Evolutionary conservation across 1,284 basidiomycete genomes (phyloP), one percentile per base, ranked within the genome.

Genomic region (Marasmius oreades): DNA sequence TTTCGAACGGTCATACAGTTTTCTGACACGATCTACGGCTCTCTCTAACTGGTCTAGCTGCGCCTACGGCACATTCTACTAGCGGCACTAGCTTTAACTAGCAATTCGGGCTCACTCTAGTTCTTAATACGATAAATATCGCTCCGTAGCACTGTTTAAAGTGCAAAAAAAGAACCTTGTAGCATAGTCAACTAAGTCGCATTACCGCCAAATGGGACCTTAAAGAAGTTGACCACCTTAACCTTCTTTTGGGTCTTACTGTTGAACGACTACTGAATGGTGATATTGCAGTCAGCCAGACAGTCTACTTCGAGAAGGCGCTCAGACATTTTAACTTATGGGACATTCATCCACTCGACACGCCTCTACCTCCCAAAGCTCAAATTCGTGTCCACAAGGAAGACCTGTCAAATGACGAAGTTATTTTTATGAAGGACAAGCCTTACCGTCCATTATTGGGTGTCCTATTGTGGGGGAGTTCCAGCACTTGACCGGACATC

Each of bases 371-470:
- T 16, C 37, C 37, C 5, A 39, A 39, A 20, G 37, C 18, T 16
- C 37, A 39, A 20, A 12, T 39, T 16, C 5, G 37, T 6, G 14
- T 14, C 5, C 37, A 20, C 14, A 12, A 39, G 18, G 37, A 4
- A 5, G 53, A 43, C 51, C 26, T 58, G 2, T 31, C 53, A 23
- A 16, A 18, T 0, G 45, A 55, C 26, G 56, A 58, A 39, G 42
- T 50, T 4, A 34, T 14, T 7, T 60, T 55, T 42, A 60, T 60
- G 59, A 22, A 18, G 8, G 56, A 58, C 46, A 60, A 60, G 20
- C 59, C 59, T 0, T 60, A 58, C 37, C 51, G 59, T 1, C 34
- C 26, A 0, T 34, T 60, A 18, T 37, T 60, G 22, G 56, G 56
- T 18, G 47, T 50, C 0, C 7, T 60, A 5, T 42, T 60, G 8